Evolutionary conservation across 208 protist species (phyloP), one percentile per base, ranked within the genome.

Genomic region (Trypanosoma platydactyli): DNA sequence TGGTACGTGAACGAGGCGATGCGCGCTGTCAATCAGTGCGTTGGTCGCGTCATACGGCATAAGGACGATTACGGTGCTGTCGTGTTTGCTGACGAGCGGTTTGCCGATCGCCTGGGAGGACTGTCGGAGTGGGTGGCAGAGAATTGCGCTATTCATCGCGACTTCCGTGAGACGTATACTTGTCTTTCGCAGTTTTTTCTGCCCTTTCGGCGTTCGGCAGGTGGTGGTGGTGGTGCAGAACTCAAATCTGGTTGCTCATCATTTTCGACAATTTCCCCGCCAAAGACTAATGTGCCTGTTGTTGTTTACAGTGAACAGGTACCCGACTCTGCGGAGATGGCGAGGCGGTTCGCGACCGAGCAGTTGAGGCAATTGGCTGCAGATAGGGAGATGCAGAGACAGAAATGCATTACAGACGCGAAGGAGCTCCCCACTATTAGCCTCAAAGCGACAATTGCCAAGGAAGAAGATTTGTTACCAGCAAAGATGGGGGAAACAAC

Each of bases 11-110:
- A 94, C 54, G 89, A 98, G 73, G 88, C 97, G n/a, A 88, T 94
- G 79, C 87, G 98, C 7, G 93, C 98, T 2, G 97, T 99, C 7
- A 99, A 99, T 70, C 98, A 99, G 81, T 96, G 96, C 51, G 79
- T 99, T 40, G 98, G 98, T 6, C 89, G 98, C 16, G 95, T 99
- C 24, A 99, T 99, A 69, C 89, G 98, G 1, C 98, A 99, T 74
- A 87, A 88, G 67, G 72, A 95, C 49, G 98, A 99, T 79, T 99
- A 96, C 74, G 98, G 97, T 38, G 90, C 87, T 44, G 87, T 99
- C 53, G 65, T 99, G 5, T 79, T 99, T n/a, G 74, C 76, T 29
- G 98, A 99, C 65, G 94, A 97, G 75, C 87, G 97, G n/a, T 99
- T 91, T 33, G 54, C 75, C 22, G 58, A 73, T 53, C 52, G 61